Percentiles rank a stretch among this genome's conserved stretches.
Evolutionary conservation across 2,329 filamentous ascomycete species (phyloP).

Genomic region (Fusarium camptoceras): DNA sequence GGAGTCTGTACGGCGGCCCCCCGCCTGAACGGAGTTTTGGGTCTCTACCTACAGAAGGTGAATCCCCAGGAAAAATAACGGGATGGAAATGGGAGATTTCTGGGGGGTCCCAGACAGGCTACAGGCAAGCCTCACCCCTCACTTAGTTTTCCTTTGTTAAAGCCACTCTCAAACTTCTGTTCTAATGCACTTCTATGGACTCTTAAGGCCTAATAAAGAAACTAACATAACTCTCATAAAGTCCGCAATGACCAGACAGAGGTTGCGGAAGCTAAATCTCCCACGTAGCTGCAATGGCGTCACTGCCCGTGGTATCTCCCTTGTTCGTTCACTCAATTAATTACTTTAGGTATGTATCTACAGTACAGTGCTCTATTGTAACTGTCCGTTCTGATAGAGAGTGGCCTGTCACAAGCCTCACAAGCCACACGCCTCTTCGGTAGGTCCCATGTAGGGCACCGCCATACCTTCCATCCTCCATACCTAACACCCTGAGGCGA

Average conservation of each 20-base stretch:
- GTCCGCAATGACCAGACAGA: conserved; percentile 8
- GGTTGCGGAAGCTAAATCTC: conserved; percentile 8
- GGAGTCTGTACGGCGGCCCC: neutral
- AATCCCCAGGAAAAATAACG: conserved; percentile 17
- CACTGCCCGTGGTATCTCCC: conserved; percentile 18
- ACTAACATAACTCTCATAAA: conserved; percentile 15
- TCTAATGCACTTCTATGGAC: conserved; percentile 5
- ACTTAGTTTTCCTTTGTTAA: conserved; percentile 14
- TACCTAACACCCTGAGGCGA: conserved; percentile 28
- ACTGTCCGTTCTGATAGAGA: neutral
- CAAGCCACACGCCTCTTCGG: conserved; percentile 35
- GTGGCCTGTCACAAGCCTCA: conserved; percentile 33
- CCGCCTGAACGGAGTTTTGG: conserved; percentile 5
- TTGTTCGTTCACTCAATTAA: conserved; percentile 2
- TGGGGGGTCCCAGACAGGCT: conserved; percentile 3
- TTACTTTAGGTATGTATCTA: neutral
- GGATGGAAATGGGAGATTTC: conserved; percentile 25
- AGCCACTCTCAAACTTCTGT: conserved; percentile 26
- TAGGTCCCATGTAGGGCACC: conserved; percentile 19
- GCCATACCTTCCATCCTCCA: conserved; percentile 10
- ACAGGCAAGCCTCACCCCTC: conserved; percentile 25
- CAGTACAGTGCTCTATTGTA: neutral
- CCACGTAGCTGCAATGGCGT: conserved; percentile 15
- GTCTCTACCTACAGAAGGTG: neutral
- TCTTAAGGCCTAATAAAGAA: conserved; percentile 13